A percentile compares a stretch with the other conserved stretches of the same genome.
Evolutionary conservation across 345 rosid species (phyloP).

Genomic region (Hevea brasiliensis): DNA sequence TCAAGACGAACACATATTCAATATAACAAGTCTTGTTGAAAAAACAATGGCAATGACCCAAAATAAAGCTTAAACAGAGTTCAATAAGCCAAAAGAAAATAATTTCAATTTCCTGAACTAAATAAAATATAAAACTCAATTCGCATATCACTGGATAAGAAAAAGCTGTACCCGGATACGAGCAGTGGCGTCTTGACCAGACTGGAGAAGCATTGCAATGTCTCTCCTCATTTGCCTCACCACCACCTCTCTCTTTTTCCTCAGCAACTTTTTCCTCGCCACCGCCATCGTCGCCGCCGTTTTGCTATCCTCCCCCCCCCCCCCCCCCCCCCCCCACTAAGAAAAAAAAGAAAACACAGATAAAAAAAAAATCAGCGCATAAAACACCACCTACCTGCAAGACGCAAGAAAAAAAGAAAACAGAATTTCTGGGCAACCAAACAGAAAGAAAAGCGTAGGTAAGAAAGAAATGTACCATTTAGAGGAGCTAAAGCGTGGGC

Average conservation of each 20-base stretch:
- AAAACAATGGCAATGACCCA: not conserved
- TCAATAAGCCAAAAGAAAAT: too few species aligned
- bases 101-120: too few species aligned
- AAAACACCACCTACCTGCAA: not conserved
- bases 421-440: constrained; percentile 7
- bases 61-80: not conserved
- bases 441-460: not conserved
- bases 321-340: too few species aligned
- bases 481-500: constrained; percentile 69
- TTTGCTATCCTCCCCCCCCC: constrained; percentile 44
- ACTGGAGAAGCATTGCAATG: constrained; percentile 83
- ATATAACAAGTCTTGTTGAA: not conserved
- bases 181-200: constrained; percentile 94
- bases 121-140: constrained; percentile 14
- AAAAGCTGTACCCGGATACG: constrained; percentile 63
- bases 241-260: constrained; percentile 83
- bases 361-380: too few species aligned
- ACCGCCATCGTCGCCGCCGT: constrained; percentile 97
- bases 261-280: constrained; percentile 85
- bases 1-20: not conserved
- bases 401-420: not conserved
- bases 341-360: too few species aligned
- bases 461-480: constrained; percentile 55
- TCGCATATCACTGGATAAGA: not conserved
- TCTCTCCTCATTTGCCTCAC: constrained; percentile 93